A percentile compares a stretch with the other conserved stretches of the same genome.
Conservation (phyloP, 1,284 basidiomycete genomes). For the Microbotryum lychnidis-dioicae region DNA sequence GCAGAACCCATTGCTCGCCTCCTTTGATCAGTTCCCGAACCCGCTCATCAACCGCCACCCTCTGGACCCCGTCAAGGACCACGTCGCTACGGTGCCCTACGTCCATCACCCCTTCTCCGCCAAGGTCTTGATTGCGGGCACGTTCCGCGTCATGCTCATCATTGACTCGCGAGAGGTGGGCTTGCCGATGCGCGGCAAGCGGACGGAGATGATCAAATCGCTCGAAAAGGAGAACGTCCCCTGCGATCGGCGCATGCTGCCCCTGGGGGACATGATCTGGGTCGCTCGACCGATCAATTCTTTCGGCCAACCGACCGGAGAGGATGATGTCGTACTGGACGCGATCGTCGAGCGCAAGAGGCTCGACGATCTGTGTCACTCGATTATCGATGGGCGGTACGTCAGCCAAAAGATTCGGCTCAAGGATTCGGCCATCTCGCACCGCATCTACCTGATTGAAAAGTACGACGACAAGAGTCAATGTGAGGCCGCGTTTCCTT, state of each 20-base stretch:
- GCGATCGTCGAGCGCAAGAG: conserved; percentile 52
- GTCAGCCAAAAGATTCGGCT: conserved; percentile 51
- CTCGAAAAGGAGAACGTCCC: conserved; percentile 41
- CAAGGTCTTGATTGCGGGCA: conserved; percentile 43
- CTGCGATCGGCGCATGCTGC: conserved; percentile 46
- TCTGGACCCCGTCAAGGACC: conserved; percentile 24
- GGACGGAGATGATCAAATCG: conserved; percentile 40
- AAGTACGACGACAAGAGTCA: conserved; percentile 43
- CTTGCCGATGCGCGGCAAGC: conserved; percentile 36
- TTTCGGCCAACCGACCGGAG: conserved; percentile 30
- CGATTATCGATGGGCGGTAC: conserved; percentile 50
- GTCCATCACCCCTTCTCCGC: conserved; percentile 40
- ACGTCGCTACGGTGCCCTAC: not conserved
- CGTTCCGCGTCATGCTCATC: conserved; percentile 49
- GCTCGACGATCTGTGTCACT: conserved; percentile 48
- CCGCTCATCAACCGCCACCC: conserved; percentile 24
- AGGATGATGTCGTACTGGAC: conserved; percentile 48
- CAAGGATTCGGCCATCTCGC: conserved; percentile 44
- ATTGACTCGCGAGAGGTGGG: conserved; percentile 49
- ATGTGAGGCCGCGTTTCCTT: conserved; percentile 23
- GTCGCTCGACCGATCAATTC: conserved; percentile 44
- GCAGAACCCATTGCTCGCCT: conserved; percentile 8
- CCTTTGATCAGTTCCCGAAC: conserved; percentile 18
- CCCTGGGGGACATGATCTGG: conserved; percentile 52
- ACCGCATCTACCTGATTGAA: conserved; percentile 52